These are phyloP conservation scores for Rosa multiflora DNA, from an alignment of 306 rosid genomes.

Conservation along the genomic window DNA sequence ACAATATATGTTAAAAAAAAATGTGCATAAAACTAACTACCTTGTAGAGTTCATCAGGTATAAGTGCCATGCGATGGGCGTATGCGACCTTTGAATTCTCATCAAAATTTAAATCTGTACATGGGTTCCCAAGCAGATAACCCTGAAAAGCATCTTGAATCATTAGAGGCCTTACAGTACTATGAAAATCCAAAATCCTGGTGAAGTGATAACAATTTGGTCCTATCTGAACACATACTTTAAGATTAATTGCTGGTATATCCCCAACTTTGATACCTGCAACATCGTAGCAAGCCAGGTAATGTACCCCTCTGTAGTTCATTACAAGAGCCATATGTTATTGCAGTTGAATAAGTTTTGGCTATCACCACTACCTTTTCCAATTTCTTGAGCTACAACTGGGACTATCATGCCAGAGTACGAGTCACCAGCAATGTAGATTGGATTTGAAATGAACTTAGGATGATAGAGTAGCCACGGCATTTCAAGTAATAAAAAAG, in stretches of 20 bases:
- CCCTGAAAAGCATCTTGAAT: constrained; percentile 18
- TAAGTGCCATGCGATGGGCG: constrained; percentile 30
- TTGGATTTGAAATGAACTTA: constrained; percentile 22
- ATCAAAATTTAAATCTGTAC: constrained; percentile 14
- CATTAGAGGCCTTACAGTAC: neutral
- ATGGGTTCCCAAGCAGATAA: constrained; percentile 33
- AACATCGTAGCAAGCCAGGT: neutral
- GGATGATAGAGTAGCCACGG: constrained; percentile 39
- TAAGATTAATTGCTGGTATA: constrained; percentile 20
- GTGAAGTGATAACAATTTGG: neutral
- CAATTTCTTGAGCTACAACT: constrained; percentile 26
- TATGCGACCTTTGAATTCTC: constrained; percentile 18
- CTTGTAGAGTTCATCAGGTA: constrained; percentile 41
- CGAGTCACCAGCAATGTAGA: constrained; percentile 39
- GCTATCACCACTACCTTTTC: constrained; percentile 20
- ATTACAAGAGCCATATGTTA: neutral
- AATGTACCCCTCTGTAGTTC: neutral
- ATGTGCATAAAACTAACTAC: constrained; percentile 13
- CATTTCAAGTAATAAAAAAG: neutral
- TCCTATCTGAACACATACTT: constrained; percentile 16
- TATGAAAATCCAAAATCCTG: neutral
- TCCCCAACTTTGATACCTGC: constrained; percentile 30
- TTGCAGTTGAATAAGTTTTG: neutral
- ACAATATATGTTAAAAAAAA: too few relatives aligned
- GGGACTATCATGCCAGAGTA: constrained; percentile 29